These are phyloP conservation scores for baker's yeast (Saccharomyces cerevisiae) DNA, from an alignment of 805 yeast genomes.

Conservation along the genomic window DNA sequence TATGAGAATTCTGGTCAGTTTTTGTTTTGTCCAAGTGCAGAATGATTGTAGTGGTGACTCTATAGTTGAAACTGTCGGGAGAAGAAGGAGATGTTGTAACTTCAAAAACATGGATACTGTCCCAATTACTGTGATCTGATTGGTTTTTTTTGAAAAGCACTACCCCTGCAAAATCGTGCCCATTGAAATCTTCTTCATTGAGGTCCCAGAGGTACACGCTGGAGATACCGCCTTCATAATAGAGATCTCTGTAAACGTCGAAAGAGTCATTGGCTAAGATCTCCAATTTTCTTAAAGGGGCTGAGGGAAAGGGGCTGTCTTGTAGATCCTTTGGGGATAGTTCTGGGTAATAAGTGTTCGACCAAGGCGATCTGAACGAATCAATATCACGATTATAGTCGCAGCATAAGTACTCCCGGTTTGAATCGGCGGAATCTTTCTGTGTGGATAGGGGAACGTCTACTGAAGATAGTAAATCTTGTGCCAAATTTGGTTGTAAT, in stretches of 20 bases:
- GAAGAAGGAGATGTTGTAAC: slow-evolving; percentile 36
- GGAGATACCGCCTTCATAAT: slow-evolving; percentile 90
- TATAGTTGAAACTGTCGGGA: slow-evolving; percentile 41
- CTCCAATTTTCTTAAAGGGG: slow-evolving; percentile 63
- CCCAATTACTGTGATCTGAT: slow-evolving; percentile 60
- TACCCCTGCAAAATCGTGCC: slow-evolving; percentile 73
- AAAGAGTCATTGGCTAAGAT: slow-evolving; percentile 79
- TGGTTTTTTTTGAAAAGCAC: slow-evolving; percentile 64
- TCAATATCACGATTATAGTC: slow-evolving; percentile 96
- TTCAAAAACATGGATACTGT: slow-evolving; percentile 88
- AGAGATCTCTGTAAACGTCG: slow-evolving; percentile 85
- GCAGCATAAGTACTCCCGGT: slow-evolving; percentile 68
- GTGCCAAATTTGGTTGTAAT: slow-evolving; percentile 63
- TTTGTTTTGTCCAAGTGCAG: slow-evolving; percentile 45
- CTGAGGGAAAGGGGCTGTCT: slow-evolving; percentile 72
- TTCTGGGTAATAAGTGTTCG: slow-evolving; percentile 49
- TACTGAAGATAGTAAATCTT: slow-evolving; percentile 76
- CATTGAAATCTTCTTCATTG: slow-evolving; percentile 39
- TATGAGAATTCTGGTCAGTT: slow-evolving; percentile 26
- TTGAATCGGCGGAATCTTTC: slow-evolving; percentile 30
- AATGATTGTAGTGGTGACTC: slow-evolving; percentile 80
- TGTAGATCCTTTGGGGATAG: slow-evolving; percentile 40
- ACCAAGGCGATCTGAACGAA: slow-evolving; percentile 85
- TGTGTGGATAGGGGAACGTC: slow-evolving; percentile 62
- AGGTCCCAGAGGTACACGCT: slow-evolving; percentile 91